Base-by-base conservation (phyloP, 306 rosid genomes). In the Lagenaria siceraria region DNA sequence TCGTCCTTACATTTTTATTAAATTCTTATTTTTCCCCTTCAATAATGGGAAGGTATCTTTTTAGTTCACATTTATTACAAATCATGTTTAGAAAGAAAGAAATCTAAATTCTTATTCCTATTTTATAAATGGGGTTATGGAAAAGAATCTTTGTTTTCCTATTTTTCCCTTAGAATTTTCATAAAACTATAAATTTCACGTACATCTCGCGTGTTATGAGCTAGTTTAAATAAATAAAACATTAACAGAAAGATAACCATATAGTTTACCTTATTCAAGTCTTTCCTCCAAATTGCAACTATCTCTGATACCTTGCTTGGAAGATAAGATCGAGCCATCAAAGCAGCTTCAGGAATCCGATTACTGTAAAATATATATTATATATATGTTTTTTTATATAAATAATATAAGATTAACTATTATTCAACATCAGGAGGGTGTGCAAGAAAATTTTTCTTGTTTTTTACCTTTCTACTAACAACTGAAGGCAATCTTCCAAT, bases 341-440 rank as follows among this genome's bases (percentile, higher is more conserved):
- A 86, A 78, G 99, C 98, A 75, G 99, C 99, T 87, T 96, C 99
- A 40, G 99, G 99, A 82, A 96, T 96, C 86, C 99, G 92, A 76
- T 92, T 92, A 87, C 99, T 96, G 91, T 80, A 33, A 81, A 84
- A 72, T 64, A 43, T 24, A 18, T 31, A 53, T 19, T 49, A 49
- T 15, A 46, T 13, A 10, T 46, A 13, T 4, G 52, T 25, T 6
- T 27, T 59, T 56, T 24, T 38, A 49, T 0, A 15, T 6, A 31
- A 10, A 78, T 25, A 4, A 63, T 36, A 27, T 18, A 51, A 24
- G 2, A 29, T 62, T 12, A 18, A 9, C 6, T 25, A 61, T 14
- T 17, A 18, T 27, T 29, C 21, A 14, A 24, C 56, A 22, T 21
- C 21, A 49, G 48, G 12, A 31, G 14, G 36, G 22, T n/a, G 35